Percentiles rank a stretch among this genome's conserved stretches.
These are phyloP conservation scores for Fusarium ambrosium DNA, from an alignment of 2,329 filamentous ascomycete species.

Conservation along the genomic window DNA sequence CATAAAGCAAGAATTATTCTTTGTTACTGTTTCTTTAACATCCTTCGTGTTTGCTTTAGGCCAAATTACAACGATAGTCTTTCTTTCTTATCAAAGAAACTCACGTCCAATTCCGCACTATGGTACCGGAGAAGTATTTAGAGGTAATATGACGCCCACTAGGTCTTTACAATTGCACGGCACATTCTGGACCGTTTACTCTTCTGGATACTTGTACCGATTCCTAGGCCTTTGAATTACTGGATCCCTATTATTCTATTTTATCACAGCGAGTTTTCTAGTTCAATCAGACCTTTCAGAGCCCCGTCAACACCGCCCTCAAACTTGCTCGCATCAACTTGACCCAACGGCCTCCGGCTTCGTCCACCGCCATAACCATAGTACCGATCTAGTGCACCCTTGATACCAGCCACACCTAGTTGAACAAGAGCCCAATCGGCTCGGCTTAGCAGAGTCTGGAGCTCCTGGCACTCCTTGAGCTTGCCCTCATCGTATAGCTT, in stretches of 20 bases:
- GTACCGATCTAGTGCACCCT: conserved; percentile 72
- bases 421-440: conserved; percentile 81
- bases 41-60: neutral
- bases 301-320: conserved; percentile 18
- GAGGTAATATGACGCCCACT: neutral
- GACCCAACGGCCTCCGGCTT: conserved; percentile 22
- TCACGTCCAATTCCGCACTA: neutral
- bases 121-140: neutral
- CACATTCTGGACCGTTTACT: neutral
- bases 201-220: neutral
- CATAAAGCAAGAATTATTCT: neutral
- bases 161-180: no score
- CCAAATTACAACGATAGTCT: neutral
- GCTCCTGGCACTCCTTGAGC: conserved; percentile 67
- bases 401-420: conserved; percentile 77
- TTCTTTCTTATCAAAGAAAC: neutral
- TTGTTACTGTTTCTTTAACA: neutral
- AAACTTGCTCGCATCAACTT: conserved; percentile 21
- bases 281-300: conserved; percentile 19
- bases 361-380: conserved; percentile 68
- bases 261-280: conserved; percentile 22
- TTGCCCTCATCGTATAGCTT: conserved; percentile 71
- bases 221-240: neutral
- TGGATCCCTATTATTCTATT: neutral
- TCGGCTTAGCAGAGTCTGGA: conserved; percentile 74